phyloP scores from a whole-genome alignment of 2,329 filamentous ascomycete genomes.

The Penicillium hordei region DNA sequence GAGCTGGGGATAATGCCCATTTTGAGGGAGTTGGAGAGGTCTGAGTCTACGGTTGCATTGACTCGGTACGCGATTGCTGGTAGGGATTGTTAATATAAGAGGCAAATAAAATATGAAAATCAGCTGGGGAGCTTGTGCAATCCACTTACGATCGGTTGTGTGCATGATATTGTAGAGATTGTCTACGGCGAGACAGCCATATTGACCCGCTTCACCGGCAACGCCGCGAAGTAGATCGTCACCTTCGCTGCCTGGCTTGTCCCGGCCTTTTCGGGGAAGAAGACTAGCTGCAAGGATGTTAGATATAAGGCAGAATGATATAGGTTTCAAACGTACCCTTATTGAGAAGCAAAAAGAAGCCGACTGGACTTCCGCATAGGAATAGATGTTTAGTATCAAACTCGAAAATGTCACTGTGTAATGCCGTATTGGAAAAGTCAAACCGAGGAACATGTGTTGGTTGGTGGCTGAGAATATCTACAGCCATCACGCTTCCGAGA shows the following conservation, averaged over 20 bases:
- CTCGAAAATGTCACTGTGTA: conserved; percentile 67
- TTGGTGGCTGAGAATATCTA: conserved; percentile 87
- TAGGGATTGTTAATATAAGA: conserved; percentile 50
- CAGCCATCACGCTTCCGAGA: conserved; percentile 87
- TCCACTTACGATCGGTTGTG: conserved; percentile 58
- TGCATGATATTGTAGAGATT: conserved; percentile 95
- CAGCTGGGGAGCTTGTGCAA: background rate
- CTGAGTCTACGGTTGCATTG: conserved; percentile 82
- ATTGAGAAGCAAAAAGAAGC: conserved; percentile 89
- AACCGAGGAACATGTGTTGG: conserved; percentile 66
- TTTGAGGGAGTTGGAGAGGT: conserved; percentile 74
- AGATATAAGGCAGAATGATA: conserved; percentile 21
- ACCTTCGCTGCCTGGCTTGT: conserved; percentile 71
- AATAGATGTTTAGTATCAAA: conserved; percentile 92
- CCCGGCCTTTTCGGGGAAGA: conserved; percentile 70
- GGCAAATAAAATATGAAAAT: background rate
- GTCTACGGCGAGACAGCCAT: conserved; percentile 89
- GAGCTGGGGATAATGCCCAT: conserved; percentile 76
- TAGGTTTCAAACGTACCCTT: conserved; percentile 40
- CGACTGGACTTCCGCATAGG: conserved; percentile 83
- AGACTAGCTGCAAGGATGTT: conserved; percentile 53
- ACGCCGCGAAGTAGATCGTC: conserved; percentile 62
- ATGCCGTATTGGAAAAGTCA: conserved; percentile 37
- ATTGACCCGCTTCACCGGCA: conserved; percentile 74
- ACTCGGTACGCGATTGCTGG: conserved; percentile 81